These are phyloP conservation scores for Heliamphora ciliata DNA, from an alignment of 179 eudicot genomes.

Conservation along the genomic window DNA sequence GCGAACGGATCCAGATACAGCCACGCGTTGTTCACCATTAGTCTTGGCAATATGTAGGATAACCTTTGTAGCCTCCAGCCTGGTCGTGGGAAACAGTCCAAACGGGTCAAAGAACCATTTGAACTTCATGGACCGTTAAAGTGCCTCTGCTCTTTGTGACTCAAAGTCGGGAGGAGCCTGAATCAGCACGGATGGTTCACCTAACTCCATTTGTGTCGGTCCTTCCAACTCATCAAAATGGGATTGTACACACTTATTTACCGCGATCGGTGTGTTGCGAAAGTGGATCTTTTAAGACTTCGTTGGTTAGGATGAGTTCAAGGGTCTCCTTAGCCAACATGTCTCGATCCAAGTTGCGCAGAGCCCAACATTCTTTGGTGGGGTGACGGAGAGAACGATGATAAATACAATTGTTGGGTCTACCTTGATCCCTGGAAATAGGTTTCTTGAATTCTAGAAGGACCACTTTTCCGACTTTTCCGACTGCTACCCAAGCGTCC, in stretches of 20 bases:
- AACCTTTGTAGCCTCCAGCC: not conserved
- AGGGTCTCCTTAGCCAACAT: not conserved
- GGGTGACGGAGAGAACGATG: not conserved
- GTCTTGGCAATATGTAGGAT: not conserved
- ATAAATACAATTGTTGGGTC: not conserved
- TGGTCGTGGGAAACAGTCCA: not conserved
- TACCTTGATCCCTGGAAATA: not conserved
- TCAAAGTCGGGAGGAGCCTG: too few relatives aligned
- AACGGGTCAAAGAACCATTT: not conserved
- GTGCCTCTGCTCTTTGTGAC: not conserved
- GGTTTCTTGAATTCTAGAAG: not conserved
- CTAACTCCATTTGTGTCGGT: not conserved
- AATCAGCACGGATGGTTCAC: too few relatives aligned
- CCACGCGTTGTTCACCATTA: not conserved
- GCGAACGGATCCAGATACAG: not conserved
- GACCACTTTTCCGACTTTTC: not conserved
- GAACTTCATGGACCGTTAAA: too few relatives aligned
- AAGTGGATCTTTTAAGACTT: not conserved
- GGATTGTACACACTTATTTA: not conserved
- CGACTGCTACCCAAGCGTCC: not conserved
- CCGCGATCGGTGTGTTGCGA: not conserved
- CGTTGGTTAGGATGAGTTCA: not conserved
- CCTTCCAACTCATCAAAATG: not conserved
- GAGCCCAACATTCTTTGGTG: not conserved
- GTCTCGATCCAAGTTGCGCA: too few relatives aligned